phyloP scores from a whole-genome alignment of 495 filamentous ascomycete species.

The Penicillium steckii region DNA sequence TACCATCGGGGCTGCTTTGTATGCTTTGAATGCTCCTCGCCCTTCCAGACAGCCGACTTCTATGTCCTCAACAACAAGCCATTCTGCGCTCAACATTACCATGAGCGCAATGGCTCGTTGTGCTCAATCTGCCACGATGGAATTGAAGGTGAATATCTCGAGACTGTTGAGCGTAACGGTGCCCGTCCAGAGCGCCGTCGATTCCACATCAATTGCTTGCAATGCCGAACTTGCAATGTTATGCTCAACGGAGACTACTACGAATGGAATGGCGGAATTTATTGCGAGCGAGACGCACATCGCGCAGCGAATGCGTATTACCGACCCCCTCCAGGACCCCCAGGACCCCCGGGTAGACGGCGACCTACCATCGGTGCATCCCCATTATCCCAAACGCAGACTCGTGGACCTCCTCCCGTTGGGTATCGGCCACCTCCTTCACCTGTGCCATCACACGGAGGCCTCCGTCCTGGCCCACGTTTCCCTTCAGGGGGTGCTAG shows the following conservation, averaged over 20 bases:
- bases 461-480: conserved; percentile 28
- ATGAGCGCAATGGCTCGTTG: conserved; percentile 81
- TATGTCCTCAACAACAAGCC: conserved; percentile 86
- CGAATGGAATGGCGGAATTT: conserved; percentile 63
- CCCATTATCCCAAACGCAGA: conserved; percentile 17
- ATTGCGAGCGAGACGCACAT: conserved; percentile 85
- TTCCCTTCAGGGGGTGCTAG: conserved; percentile 31
- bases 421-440: conserved; percentile 25
- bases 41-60: conserved; percentile 87
- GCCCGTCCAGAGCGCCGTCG: conserved; percentile 60
- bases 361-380: conserved; percentile 19
- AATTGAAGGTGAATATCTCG: conserved; percentile 95
- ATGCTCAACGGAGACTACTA: conserved; percentile 68
- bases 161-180: conserved; percentile 55
- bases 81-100: conserved; percentile 91
- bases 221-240: conserved; percentile 58
- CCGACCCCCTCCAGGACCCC: conserved; percentile 25
- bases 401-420: conserved; percentile 14
- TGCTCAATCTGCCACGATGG: conserved; percentile 77
- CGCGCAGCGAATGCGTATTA: conserved; percentile 48
- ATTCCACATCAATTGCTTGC: conserved; percentile 85
- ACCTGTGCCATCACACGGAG: conserved; percentile 31
- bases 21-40: conserved; percentile 76
- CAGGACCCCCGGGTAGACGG: conserved; percentile 29
- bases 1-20: conserved; percentile 96